Evolutionary conservation across 192 early-diverging fungal species (phyloP).

Genomic region (Coemansia sp.): DNA sequence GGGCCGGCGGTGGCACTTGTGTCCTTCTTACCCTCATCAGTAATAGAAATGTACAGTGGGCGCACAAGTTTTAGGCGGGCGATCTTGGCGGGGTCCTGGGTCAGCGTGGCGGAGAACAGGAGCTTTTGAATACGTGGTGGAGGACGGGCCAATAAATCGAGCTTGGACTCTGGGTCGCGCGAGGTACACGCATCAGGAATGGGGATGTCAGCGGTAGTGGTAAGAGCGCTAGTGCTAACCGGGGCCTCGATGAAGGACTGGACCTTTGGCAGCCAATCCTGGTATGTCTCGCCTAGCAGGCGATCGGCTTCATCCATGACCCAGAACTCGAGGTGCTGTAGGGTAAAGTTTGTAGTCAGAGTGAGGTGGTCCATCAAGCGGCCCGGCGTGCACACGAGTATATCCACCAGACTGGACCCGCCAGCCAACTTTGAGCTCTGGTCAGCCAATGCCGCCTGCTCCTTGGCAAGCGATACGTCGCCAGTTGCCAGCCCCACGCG

Average conservation of each 20-base stretch:
- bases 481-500: constrained; percentile 75
- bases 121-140: constrained; percentile 78
- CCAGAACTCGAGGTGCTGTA: constrained; percentile 90
- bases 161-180: constrained; percentile 6
- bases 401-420: constrained; percentile 76
- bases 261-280: constrained; percentile 86
- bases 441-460: constrained; percentile 60
- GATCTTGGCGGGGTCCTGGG: constrained; percentile 90
- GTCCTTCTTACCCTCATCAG: constrained; percentile 46
- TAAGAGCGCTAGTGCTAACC: not conserved
- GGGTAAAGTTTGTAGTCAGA: constrained; percentile 81
- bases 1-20: constrained; percentile 8
- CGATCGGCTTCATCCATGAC: constrained; percentile 97
- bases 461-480: constrained; percentile 73
- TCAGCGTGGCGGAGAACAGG: constrained; percentile 94
- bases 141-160: constrained; percentile 30
- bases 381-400: constrained; percentile 95
- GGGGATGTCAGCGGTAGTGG: not conserved
- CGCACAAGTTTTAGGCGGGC: constrained; percentile 76
- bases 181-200: constrained; percentile 21
- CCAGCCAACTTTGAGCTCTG: constrained; percentile 31
- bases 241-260: constrained; percentile 56
- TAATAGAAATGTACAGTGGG: constrained; percentile 77
- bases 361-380: constrained; percentile 88
- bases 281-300: constrained; percentile 85